Evolutionary conservation across 2,329 filamentous ascomycete species (phyloP).

Genomic region (Ophiostoma himal-ulmi): DNA sequence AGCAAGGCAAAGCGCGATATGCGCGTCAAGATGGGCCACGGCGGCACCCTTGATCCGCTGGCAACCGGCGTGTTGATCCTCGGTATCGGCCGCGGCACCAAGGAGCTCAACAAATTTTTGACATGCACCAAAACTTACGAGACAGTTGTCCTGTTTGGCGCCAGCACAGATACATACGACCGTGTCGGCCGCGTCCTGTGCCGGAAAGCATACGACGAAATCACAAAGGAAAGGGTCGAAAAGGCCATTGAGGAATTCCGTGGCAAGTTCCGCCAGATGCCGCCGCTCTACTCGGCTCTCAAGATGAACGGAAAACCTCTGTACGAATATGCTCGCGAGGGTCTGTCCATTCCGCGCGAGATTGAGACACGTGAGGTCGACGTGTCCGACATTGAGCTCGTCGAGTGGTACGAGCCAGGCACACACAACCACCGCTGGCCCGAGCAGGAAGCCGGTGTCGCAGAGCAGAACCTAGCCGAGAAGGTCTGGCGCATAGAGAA

Average conservation of each 20-base stretch:
- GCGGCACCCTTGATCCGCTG: slow-evolving; percentile 88
- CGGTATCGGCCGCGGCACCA: slow-evolving; percentile 83
- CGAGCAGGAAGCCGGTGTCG: slow-evolving; percentile 65
- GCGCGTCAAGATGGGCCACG: slow-evolving; percentile 90
- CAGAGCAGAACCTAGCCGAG: slow-evolving; percentile 71
- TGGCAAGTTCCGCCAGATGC: slow-evolving; percentile 81
- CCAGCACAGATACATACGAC: slow-evolving; percentile 90
- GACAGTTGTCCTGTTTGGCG: slow-evolving; percentile 80
- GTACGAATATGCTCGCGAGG: slow-evolving; percentile 92
- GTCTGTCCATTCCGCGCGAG: slow-evolving; percentile 76
- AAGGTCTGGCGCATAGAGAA: slow-evolving; percentile 61
- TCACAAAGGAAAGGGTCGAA: slow-evolving; percentile 74
- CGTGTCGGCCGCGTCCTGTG: slow-evolving; percentile 75
- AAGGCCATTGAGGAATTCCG: slow-evolving; percentile 67
- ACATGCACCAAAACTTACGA: slow-evolving; percentile 92
- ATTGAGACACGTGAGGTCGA: slow-evolving; percentile 76
- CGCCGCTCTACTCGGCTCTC: slow-evolving; percentile 86
- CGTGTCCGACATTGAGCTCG: slow-evolving; percentile 67
- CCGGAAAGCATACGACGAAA: slow-evolving; percentile 67
- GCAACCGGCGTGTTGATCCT: slow-evolving; percentile 89
- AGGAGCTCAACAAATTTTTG: slow-evolving; percentile 70
- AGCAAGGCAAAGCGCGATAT: slow-evolving; percentile 51
- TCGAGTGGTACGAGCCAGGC: slow-evolving; percentile 81
- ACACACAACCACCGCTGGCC: slow-evolving; percentile 77
- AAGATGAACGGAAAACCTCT: slow-evolving; percentile 90